Percentiles rank a stretch among this genome's conserved stretches.
These are phyloP conservation scores for Dendrothele bispora DNA, from an alignment of 768 basidiomycete species.

Conservation along the genomic window DNA sequence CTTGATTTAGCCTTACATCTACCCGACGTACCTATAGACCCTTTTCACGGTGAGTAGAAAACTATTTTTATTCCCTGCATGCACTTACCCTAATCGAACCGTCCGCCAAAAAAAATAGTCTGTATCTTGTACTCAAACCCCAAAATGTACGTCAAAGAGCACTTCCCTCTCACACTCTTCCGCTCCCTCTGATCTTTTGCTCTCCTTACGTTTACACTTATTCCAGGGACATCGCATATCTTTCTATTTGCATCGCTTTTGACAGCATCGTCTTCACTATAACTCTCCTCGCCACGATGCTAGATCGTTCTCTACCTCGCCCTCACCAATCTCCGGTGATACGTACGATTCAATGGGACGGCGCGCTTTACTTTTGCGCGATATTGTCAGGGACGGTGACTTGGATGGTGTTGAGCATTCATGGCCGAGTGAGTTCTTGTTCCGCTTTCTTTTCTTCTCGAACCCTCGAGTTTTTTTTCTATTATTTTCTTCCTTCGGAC, in stretches of 20 bases:
- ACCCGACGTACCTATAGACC: constrained; percentile 4
- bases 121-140: constrained; percentile 8
- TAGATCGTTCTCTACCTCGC: constrained; percentile 9
- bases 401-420: constrained; percentile 25
- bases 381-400: constrained; percentile 26
- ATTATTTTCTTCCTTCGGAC: no score
- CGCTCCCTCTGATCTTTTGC: not conserved
- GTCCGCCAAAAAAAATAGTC: not conserved
- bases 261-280: constrained; percentile 24
- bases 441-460: not conserved
- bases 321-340: no score
- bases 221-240: constrained; percentile 26
- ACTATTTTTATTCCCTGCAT: not conserved
- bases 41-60: constrained; percentile 5
- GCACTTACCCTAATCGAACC: not conserved
- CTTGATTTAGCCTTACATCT: not conserved
- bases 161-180: no score
- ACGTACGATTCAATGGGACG: constrained; percentile 27
- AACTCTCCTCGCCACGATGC: constrained; percentile 18
- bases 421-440: constrained; percentile 18
- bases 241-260: constrained; percentile 22
- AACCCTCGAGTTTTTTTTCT: not conserved
- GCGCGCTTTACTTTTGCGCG: constrained; percentile 24
- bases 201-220: not conserved
- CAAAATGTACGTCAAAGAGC: constrained; percentile 2